Base-by-base conservation (phyloP, 805 yeast species). In the Starmerella stigmatis region DNA sequence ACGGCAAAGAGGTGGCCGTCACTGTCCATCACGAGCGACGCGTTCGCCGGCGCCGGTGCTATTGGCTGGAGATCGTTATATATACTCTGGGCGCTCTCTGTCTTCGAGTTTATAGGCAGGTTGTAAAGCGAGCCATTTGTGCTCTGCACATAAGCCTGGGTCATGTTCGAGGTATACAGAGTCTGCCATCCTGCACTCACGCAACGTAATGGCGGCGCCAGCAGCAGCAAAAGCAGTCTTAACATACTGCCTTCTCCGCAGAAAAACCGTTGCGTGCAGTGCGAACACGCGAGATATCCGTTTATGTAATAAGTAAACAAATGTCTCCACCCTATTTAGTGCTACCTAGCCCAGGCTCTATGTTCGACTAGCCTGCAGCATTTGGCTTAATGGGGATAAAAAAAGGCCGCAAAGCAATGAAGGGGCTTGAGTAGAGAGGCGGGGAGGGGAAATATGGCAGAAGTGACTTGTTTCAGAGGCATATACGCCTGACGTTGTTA, bases 21-120 rank as follows among this genome's bases (percentile, higher is more conserved):
- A 11, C 34, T 32, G 29, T 55, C 64, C 9, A 59, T 41, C 1
- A 57, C 60, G 4, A 63, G 49, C 15, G 57, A 41, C n/a, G 63
- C 29, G 43, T 57, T 55, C 10, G 49, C 36, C 10, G 66, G 64
- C 6, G 55, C 46, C 3, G 55, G n/a, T 4, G 62, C 33, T 15
- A 62, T 47, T 29, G 33, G 34, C n/a, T 23, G 15, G 16, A 61
- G 36, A 10, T 41, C 21, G 30, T 30, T 5, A 11, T 36, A 30
- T 15, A 55, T 33, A 26, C 45, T 48, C 5, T 19, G 22, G 8
- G 35, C 30, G 13, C 42, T 35, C 21, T 39, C 23, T 4, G 31
- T 17, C 16, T 35, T 31, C 2, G 20, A 16, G 20, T 41, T 30
- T 10, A 54, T 46, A 3, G 49, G 44, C 34, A 56, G 38, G 13